phyloP scores from a whole-genome alignment of 1,284 basidiomycete genomes.

The Heterobasidion irregulare region DNA sequence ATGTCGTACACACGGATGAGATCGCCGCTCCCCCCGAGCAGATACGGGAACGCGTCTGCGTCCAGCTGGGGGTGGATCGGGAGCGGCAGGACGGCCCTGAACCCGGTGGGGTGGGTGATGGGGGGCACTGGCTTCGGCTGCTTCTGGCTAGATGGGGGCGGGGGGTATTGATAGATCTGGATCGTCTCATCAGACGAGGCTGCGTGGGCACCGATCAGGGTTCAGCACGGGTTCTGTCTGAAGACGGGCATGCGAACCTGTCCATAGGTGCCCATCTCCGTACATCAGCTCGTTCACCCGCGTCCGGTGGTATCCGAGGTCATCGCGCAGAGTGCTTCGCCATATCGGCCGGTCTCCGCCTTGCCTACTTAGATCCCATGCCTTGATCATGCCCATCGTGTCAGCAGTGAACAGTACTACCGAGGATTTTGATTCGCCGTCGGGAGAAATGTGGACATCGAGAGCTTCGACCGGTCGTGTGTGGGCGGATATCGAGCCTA shows the following conservation, averaged over 20 bases:
- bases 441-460: slow-evolving; percentile 33
- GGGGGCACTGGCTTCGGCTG: slow-evolving; percentile 34
- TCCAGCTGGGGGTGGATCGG: slow-evolving; percentile 46
- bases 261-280: slow-evolving; percentile 72
- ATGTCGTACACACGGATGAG: slow-evolving; percentile 69
- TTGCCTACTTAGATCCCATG: slow-evolving; percentile 55
- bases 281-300: slow-evolving; percentile 69
- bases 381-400: slow-evolving; percentile 78
- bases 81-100: slow-evolving; percentile 68
- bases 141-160: slow-evolving; percentile 20
- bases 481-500: slow-evolving; percentile 67
- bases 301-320: slow-evolving; percentile 69
- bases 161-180: slow-evolving; percentile 39
- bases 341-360: slow-evolving; percentile 33
- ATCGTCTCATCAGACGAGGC: slow-evolving; percentile 85
- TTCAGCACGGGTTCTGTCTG: neutral
- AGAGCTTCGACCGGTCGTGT: slow-evolving; percentile 64
- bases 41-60: slow-evolving; percentile 34
- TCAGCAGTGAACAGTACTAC: slow-evolving; percentile 68
- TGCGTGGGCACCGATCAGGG: slow-evolving; percentile 19
- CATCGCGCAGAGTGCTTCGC: slow-evolving; percentile 42
- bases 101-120: slow-evolving; percentile 59
- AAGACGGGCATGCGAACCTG: slow-evolving; percentile 42
- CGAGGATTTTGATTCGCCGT: slow-evolving; percentile 17
- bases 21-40: slow-evolving; percentile 80